Conservation (phyloP, 2,329 filamentous ascomycete species). For the Amauroascus niger region DNA sequence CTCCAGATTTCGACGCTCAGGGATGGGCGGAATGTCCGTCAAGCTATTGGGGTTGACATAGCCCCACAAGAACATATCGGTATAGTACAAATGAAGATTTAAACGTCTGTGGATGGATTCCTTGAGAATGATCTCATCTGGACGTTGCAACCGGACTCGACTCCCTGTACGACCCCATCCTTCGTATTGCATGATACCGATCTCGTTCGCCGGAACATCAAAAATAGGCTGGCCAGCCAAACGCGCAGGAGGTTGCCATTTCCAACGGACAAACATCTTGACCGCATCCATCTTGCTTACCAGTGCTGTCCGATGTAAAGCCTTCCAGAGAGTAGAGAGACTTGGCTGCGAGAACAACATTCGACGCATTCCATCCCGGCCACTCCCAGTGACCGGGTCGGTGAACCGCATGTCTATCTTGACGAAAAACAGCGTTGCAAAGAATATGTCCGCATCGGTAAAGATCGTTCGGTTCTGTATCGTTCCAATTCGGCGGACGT, state of each 20-base stretch:
- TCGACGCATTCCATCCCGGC: slow-evolving; percentile 43
- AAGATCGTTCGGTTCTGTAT: slow-evolving; percentile 48
- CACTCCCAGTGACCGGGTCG: slow-evolving; percentile 50
- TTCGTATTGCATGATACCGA: slow-evolving; percentile 42
- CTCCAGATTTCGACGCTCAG: slow-evolving; percentile 45
- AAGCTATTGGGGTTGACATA: slow-evolving; percentile 47
- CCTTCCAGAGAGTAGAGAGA: slow-evolving; percentile 49
- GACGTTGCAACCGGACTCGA: slow-evolving; percentile 41
- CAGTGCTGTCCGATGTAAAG: slow-evolving; percentile 50
- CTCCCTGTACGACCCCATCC: slow-evolving; percentile 30
- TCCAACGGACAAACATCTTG: slow-evolving; percentile 50
- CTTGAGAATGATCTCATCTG: slow-evolving; percentile 50
- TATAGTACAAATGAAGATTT: slow-evolving; percentile 44
- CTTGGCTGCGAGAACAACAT: slow-evolving; percentile 52
- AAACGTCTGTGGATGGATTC: slow-evolving; percentile 49
- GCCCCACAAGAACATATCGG: slow-evolving; percentile 55
- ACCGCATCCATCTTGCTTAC: slow-evolving; percentile 44
- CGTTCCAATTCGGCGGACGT: slow-evolving; percentile 44
- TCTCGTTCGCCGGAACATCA: slow-evolving; percentile 44
- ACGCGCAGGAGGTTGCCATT: slow-evolving; percentile 33
- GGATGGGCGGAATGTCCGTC: slow-evolving; percentile 45
- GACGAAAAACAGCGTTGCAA: slow-evolving; percentile 55
- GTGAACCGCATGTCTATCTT: slow-evolving; percentile 64
- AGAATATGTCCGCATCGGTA: slow-evolving; percentile 51
- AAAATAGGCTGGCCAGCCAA: slow-evolving; percentile 33